Conservation (phyloP, 176 grass and related monocot species). For the Zea luxurians region DNA sequence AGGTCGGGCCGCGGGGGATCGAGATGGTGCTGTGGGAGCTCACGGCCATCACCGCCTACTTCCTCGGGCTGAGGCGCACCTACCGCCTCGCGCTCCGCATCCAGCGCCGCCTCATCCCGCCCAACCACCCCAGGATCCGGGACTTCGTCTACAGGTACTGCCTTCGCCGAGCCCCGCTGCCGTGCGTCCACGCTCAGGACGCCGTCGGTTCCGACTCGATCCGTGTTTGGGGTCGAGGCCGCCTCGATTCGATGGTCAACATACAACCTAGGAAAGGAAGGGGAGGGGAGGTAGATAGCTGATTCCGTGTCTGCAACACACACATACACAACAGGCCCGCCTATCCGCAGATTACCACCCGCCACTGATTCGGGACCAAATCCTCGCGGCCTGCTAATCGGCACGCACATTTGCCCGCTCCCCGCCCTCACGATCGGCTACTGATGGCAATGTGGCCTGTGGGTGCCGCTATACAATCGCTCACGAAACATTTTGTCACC, state of each 20-base stretch:
- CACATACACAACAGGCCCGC: too few relatives aligned
- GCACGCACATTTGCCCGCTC: not conserved
- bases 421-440: not conserved
- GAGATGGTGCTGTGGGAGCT: slow-evolving; percentile 96
- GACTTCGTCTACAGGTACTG: slow-evolving; percentile 63
- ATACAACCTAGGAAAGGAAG: not conserved
- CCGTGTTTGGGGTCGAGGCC: not conserved
- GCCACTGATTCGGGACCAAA: not conserved
- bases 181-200: not conserved
- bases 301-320: not conserved
- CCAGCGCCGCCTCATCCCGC: slow-evolving; percentile 77
- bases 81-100: slow-evolving; percentile 83
- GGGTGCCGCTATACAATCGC: not conserved
- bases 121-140: slow-evolving; percentile 65
- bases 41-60: slow-evolving; percentile 91
- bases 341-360: not conserved
- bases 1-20: not conserved
- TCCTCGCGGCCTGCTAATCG: not conserved
- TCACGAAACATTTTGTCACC: not conserved
- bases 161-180: not conserved
- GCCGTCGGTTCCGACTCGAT: not conserved
- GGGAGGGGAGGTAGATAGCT: too few relatives aligned
- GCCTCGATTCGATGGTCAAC: not conserved
- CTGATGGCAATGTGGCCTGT: not conserved
- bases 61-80: slow-evolving; percentile 74